phyloP scores from a whole-genome alignment of 345 rosid species.

The Atalantia buxifolia region DNA sequence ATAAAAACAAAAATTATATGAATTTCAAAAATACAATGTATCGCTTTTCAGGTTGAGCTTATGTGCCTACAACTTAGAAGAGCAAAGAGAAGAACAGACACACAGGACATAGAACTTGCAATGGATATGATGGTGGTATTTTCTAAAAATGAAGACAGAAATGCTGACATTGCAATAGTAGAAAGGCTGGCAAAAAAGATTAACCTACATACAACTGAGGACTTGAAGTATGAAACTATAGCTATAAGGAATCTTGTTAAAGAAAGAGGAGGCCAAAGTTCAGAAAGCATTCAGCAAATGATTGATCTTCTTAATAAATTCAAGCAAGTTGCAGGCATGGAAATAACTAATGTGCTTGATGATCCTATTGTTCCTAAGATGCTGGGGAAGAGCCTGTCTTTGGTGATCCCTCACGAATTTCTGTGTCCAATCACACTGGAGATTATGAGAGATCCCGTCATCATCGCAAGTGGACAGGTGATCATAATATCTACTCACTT shows the following conservation, averaged over 20 bases:
- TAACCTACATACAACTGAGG: conserved; percentile 49
- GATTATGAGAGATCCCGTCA: conserved; percentile 79
- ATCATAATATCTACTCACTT: neutral
- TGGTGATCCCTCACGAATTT: conserved; percentile 70
- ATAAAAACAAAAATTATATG: too few species aligned
- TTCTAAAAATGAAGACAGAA: conserved; percentile 54
- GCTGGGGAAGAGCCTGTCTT: conserved; percentile 38
- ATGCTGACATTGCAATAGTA: conserved; percentile 63
- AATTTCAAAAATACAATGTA: too few species aligned
- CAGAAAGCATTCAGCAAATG: conserved; percentile 50
- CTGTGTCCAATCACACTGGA: conserved; percentile 79
- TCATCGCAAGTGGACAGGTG: conserved; percentile 81
- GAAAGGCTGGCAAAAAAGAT: conserved; percentile 76
- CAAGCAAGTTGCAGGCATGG: conserved; percentile 53
- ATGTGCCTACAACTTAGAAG: conserved; percentile 45
- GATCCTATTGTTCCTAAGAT: conserved; percentile 32
- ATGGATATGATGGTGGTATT: conserved; percentile 77
- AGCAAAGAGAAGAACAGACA: conserved; percentile 66
- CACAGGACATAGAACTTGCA: conserved; percentile 78
- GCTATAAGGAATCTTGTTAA: conserved; percentile 46
- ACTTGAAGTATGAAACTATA: conserved; percentile 53
- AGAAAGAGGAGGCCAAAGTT: conserved; percentile 32
- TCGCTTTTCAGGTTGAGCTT: conserved; percentile 41
- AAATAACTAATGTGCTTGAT: conserved; percentile 35
- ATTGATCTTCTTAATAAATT: conserved; percentile 66